Conservation (phyloP, 768 basidiomycete genomes). For the Tylopilus vinaceipallidus region DNA sequence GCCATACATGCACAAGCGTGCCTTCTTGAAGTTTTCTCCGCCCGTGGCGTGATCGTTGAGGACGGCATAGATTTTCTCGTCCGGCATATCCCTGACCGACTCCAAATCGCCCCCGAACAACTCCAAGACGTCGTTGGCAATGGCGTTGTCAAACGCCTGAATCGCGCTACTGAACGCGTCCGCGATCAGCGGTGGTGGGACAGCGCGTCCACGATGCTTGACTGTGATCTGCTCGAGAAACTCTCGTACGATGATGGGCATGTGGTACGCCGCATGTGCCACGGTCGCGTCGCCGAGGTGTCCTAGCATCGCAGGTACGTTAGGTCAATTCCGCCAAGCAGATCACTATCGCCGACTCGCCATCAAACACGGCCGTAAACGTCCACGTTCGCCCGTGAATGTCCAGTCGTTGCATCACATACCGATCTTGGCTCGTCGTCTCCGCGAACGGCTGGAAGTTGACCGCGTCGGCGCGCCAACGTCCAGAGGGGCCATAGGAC, state of each 20-base stretch:
- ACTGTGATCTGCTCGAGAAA: slow-evolving; percentile 46
- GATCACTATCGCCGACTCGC: slow-evolving; percentile 35
- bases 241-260: slow-evolving; percentile 64
- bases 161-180: slow-evolving; percentile 58
- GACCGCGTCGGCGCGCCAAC: slow-evolving; percentile 52
- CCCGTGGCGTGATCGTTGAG: slow-evolving; percentile 64
- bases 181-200: slow-evolving; percentile 51
- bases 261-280: slow-evolving; percentile 63
- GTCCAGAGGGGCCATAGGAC: slow-evolving; percentile 36
- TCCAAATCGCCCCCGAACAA: slow-evolving; percentile 57
- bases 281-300: slow-evolving; percentile 71
- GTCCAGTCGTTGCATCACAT: slow-evolving; percentile 55
- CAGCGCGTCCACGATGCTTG: slow-evolving; percentile 37
- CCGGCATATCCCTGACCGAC: slow-evolving; percentile 48
- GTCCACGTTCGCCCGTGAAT: slow-evolving; percentile 57
- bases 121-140: slow-evolving; percentile 61
- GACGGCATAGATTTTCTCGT: slow-evolving; percentile 53
- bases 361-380: slow-evolving; percentile 72
- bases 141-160: slow-evolving; percentile 61
- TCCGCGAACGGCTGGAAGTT: slow-evolving; percentile 65
- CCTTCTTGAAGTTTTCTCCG: slow-evolving; percentile 61
- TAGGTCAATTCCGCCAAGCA: neutral
- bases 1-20: slow-evolving; percentile 74
- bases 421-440: slow-evolving; percentile 61
- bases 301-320: slow-evolving; percentile 31